A percentile compares a stretch with the other conserved stretches of the same genome.
phyloP scores from a whole-genome alignment of 139 green algal species.

The Chlorokybus atmophyticus region DNA sequence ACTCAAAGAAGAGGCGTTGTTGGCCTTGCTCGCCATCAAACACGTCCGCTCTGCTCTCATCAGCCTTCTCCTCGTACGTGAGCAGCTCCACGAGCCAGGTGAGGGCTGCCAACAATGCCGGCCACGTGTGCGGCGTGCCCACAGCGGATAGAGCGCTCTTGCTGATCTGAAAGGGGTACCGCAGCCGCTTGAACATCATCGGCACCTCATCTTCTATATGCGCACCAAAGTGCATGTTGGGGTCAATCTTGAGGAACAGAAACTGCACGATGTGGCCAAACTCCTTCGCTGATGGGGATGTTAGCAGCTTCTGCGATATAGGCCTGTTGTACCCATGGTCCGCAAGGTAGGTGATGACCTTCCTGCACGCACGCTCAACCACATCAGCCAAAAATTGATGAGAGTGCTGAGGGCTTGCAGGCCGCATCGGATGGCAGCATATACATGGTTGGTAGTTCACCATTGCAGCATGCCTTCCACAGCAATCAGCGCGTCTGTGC shows the following conservation, averaged over 20 bases:
- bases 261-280: constrained; percentile 78
- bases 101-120: constrained; percentile 65
- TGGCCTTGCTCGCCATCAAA: constrained; percentile 5
- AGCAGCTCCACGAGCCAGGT: constrained; percentile 84
- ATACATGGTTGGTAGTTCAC: too few species aligned
- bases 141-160: constrained; percentile 80
- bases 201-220: constrained; percentile 55
- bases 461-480: too few species aligned
- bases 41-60: constrained; percentile 13
- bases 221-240: constrained; percentile 49
- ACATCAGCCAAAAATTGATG: too few species aligned
- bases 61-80: constrained; percentile 61
- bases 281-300: constrained; percentile 77
- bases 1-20: constrained; percentile 56
- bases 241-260: constrained; percentile 62
- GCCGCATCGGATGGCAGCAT: too few species aligned
- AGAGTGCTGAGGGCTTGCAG: too few species aligned
- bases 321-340: constrained; percentile 61
- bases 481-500: too few species aligned
- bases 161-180: constrained; percentile 82
- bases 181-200: constrained; percentile 76
- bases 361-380: too few species aligned
- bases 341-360: constrained; percentile 67
- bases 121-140: constrained; percentile 83
- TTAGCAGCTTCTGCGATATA: constrained; percentile 63